Conservation (phyloP, 78 protist genomes). For the Chrysochromulina parva region DNA sequence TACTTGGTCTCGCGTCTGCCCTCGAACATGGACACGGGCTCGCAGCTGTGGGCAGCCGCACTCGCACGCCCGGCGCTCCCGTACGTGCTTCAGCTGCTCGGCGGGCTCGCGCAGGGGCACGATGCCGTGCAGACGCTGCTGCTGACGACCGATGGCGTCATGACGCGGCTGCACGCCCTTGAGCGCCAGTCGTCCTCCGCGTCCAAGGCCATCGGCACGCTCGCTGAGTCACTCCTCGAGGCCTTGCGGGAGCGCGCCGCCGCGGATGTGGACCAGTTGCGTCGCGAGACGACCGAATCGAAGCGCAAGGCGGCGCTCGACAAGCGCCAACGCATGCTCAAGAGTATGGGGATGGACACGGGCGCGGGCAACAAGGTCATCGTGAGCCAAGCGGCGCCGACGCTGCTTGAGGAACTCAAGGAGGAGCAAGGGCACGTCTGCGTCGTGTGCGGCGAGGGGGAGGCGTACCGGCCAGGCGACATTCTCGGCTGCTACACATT, state of each 20-base stretch:
- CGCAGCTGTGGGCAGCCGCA: constrained; percentile 53
- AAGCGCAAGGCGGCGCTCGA: constrained; percentile 66
- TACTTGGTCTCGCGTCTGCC: not conserved
- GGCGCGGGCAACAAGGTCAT: constrained; percentile 22
- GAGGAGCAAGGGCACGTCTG: constrained; percentile 77
- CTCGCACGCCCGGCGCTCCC: constrained; percentile 69
- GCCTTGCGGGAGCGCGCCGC: not conserved
- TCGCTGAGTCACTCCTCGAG: constrained; percentile 67
- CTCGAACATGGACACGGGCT: not conserved
- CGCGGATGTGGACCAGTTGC: constrained; percentile 1
- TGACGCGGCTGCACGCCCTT: constrained; percentile 56
- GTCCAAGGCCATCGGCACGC: constrained; percentile 53
- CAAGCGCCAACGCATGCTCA: constrained; percentile 58
- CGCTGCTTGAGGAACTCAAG: constrained; percentile 56
- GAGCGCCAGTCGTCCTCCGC: constrained; percentile 57
- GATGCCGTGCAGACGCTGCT: constrained; percentile 53
- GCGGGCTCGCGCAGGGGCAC: constrained; percentile 58
- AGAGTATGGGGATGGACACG: constrained; percentile 55
- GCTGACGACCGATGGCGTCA: not conserved
- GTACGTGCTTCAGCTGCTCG: constrained; percentile 57
- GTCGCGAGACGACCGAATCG: constrained; percentile 44
- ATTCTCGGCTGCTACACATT: constrained; percentile 74
- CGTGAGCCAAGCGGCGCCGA: too few species aligned
- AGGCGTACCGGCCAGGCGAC: constrained; percentile 38
- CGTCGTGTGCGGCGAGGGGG: constrained; percentile 83